These are phyloP conservation scores for Patellifolia procumbens DNA, from an alignment of 179 eudicot species.

Conservation along the genomic window DNA sequence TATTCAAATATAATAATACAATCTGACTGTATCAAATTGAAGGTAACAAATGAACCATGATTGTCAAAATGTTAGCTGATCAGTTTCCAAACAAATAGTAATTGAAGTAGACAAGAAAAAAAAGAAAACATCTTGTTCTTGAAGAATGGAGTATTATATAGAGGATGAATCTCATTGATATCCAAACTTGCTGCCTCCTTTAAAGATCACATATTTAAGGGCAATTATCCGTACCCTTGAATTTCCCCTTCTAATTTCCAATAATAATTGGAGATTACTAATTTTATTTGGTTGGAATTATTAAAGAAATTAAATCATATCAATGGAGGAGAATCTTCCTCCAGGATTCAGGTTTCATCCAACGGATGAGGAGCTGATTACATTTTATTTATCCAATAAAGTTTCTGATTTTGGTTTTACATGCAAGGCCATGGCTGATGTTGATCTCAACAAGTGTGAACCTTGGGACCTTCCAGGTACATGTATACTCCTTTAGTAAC, in stretches of 20 bases:
- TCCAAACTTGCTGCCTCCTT: conserved; percentile 19
- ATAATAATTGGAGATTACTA: too few species aligned
- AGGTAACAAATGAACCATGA: conserved; percentile 5
- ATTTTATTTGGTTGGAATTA: neutral
- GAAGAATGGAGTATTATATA: conserved; percentile 22
- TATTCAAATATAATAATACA: neutral
- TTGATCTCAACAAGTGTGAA: conserved; percentile 84
- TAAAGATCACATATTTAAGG: conserved; percentile 7
- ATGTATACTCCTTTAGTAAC: neutral
- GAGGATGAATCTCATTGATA: neutral
- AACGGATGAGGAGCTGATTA: conserved; percentile 81
- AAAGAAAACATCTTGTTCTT: conserved; percentile 26
- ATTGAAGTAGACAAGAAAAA: conserved; percentile 13
- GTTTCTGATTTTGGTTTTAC: conserved; percentile 65
- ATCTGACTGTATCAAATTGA: neutral
- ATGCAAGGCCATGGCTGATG: conserved; percentile 71
- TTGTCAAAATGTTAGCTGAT: conserved; percentile 41
- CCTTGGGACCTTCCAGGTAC: conserved; percentile 97
- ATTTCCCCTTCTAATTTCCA: conserved; percentile 18
- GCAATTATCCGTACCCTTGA: conserved; percentile 11
- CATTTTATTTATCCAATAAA: conserved; percentile 58
- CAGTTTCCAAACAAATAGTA: conserved; percentile 16
- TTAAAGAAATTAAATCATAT: neutral
- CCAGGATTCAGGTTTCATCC: conserved; percentile 94
- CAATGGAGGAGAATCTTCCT: conserved; percentile 78